Percentiles rank a stretch among this genome's conserved stretches.
Evolutionary conservation across 257 asterid genomes (phyloP).

Genomic region (Anisodus acutangulus): DNA sequence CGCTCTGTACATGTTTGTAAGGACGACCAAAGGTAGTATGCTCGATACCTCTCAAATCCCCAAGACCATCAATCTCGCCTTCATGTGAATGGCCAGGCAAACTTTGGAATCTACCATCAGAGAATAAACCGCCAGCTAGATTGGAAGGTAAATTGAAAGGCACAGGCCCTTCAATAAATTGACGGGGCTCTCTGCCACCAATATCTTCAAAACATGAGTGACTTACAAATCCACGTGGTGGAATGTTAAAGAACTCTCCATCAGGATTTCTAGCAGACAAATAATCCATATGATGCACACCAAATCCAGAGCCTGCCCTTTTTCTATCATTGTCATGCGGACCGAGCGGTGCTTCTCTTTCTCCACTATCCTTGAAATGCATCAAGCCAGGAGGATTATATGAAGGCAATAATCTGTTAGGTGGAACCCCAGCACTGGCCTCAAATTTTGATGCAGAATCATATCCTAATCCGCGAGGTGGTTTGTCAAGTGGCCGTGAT

Average conservation of each 20-base stretch:
- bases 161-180: constrained; percentile 70
- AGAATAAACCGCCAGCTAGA: constrained; percentile 56
- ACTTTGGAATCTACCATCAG: constrained; percentile 57
- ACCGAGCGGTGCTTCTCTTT: constrained; percentile 37
- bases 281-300: constrained; percentile 50
- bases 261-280: constrained; percentile 52
- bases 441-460: constrained; percentile 52
- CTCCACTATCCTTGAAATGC: constrained; percentile 30
- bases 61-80: constrained; percentile 57
- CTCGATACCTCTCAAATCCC: constrained; percentile 59
- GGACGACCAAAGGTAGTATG: constrained; percentile 51
- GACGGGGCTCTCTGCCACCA: constrained; percentile 55
- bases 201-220: constrained; percentile 52
- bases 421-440: constrained; percentile 52
- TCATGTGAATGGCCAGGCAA: constrained; percentile 58
- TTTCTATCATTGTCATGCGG: constrained; percentile 24
- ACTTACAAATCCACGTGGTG: constrained; percentile 60
- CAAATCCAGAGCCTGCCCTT: constrained; percentile 54
- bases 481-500: constrained; percentile 50
- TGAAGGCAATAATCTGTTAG: constrained; percentile 55
- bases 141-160: constrained; percentile 55
- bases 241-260: constrained; percentile 54
- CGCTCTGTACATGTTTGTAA: constrained; percentile 50
- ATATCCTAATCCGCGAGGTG: constrained; percentile 46
- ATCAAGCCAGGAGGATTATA: constrained; percentile 50